Evolutionary conservation across 2,329 filamentous ascomycete genomes (phyloP).

Genomic region (Stagonosporopsis chrysanthemi): DNA sequence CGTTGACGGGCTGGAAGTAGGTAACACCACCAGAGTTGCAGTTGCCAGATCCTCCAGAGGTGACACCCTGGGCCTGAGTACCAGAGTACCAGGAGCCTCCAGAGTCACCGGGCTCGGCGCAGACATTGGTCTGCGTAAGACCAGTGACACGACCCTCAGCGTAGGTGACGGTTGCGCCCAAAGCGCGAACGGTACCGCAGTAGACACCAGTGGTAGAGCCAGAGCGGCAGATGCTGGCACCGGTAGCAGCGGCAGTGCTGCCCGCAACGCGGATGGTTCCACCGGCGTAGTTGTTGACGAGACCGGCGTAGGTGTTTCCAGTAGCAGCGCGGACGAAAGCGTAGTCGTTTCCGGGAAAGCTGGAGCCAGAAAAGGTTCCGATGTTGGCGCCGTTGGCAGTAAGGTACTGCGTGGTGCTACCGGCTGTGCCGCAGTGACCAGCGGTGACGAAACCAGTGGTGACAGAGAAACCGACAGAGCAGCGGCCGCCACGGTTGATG

Average conservation of each 20-base stretch:
- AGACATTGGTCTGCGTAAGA: slow-evolving; percentile 52
- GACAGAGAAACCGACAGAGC: slow-evolving; percentile 54
- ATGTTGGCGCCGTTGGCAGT: slow-evolving; percentile 44
- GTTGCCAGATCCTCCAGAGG: slow-evolving; percentile 53
- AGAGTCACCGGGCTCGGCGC: slow-evolving; percentile 55
- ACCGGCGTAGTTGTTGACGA: slow-evolving; percentile 47
- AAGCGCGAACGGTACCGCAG: slow-evolving; percentile 50
- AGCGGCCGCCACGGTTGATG: slow-evolving; percentile 45
- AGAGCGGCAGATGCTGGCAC: slow-evolving; percentile 53
- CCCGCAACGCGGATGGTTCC: slow-evolving; percentile 47
- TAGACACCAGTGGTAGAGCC: slow-evolving; percentile 53
- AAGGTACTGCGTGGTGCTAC: slow-evolving; percentile 35
- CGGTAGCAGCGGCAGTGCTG: slow-evolving; percentile 49
- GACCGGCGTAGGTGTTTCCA: slow-evolving; percentile 41
- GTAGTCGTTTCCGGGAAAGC: slow-evolving; percentile 54
- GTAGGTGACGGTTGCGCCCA: slow-evolving; percentile 51
- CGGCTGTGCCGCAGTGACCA: slow-evolving; percentile 51
- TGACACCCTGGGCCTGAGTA: slow-evolving; percentile 54
- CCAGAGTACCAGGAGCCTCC: slow-evolving; percentile 53
- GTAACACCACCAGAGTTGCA: slow-evolving; percentile 49
- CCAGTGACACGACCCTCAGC: slow-evolving; percentile 51
- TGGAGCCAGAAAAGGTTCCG: slow-evolving; percentile 50
- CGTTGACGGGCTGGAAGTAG: slow-evolving; percentile 55
- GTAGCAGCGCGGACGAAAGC: slow-evolving; percentile 47
- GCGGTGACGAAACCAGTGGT: slow-evolving; percentile 53